Conservation (phyloP, 2,329 filamentous ascomycete species). For the Helotiales sp. region DNA sequence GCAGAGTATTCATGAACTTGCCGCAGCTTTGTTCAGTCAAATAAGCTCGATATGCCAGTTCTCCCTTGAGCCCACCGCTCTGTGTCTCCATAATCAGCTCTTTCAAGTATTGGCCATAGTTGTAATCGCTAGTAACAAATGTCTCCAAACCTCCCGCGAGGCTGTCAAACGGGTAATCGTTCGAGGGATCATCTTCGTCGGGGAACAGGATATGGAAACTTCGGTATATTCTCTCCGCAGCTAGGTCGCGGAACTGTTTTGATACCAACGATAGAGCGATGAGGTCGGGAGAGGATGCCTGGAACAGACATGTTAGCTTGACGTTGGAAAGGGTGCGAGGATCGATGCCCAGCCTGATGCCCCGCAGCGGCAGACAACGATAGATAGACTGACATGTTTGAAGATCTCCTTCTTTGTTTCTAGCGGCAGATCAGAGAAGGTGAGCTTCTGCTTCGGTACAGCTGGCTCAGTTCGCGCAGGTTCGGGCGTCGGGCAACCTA, state of each 20-base stretch:
- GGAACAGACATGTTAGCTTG: not conserved
- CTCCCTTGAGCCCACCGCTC: slow-evolving; percentile 57
- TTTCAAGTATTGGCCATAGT: slow-evolving; percentile 63
- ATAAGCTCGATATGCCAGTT: slow-evolving; percentile 59
- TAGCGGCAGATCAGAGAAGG: slow-evolving; percentile 8
- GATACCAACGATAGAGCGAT: slow-evolving; percentile 64
- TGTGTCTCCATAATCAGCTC: slow-evolving; percentile 62
- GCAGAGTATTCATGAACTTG: slow-evolving; percentile 67
- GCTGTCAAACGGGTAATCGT: slow-evolving; percentile 60
- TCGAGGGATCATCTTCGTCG: slow-evolving; percentile 59
- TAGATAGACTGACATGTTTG: slow-evolving; percentile 15
- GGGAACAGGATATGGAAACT: slow-evolving; percentile 65
- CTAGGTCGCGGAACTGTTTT: slow-evolving; percentile 60
- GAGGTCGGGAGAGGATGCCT: slow-evolving; percentile 59
- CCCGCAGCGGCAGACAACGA: not conserved
- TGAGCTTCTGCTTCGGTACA: not conserved
- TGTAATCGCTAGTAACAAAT: slow-evolving; percentile 65
- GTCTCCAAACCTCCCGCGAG: slow-evolving; percentile 64
- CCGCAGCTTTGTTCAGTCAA: slow-evolving; percentile 61
- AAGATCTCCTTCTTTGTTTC: slow-evolving; percentile 18
- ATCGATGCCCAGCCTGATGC: not conserved
- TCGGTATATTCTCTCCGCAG: slow-evolving; percentile 63
- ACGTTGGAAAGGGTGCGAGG: not conserved
- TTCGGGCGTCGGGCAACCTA: not conserved
- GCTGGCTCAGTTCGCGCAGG: not conserved